A percentile compares a stretch with the other conserved stretches of the same genome.
These are phyloP conservation scores for Magnusiomyces tetraspermus DNA, from an alignment of 1,139 yeast genomes.

Conservation along the genomic window DNA sequence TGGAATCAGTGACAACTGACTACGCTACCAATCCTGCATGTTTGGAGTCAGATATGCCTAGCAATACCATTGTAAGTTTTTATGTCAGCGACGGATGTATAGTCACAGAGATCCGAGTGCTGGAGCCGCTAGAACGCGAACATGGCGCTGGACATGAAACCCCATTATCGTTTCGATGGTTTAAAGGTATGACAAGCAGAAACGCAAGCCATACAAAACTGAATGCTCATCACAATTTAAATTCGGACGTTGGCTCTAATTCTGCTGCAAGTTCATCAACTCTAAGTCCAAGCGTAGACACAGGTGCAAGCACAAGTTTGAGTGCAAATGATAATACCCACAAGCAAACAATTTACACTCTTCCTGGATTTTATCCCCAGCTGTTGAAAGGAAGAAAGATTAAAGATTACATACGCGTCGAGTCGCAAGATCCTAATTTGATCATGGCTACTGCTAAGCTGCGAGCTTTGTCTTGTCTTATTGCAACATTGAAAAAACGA, in stretches of 20 bases:
- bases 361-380: slow-evolving; percentile 24
- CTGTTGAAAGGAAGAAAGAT: slow-evolving; percentile 31
- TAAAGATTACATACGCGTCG: slow-evolving; percentile 36
- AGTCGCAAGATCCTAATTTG: slow-evolving; percentile 40
- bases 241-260: neutral
- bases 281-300: no score
- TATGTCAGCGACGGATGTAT: slow-evolving; percentile 24
- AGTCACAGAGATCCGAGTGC: slow-evolving; percentile 24
- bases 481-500: slow-evolving; percentile 32
- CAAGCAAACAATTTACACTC: slow-evolving; percentile 1
- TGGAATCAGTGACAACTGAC: slow-evolving; percentile 18
- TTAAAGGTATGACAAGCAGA: neutral
- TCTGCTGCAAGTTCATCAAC: neutral
- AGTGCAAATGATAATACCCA: neutral
- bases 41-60: slow-evolving; percentile 16
- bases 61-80: slow-evolving; percentile 21
- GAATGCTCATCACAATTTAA: neutral
- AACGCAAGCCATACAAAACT: neutral
- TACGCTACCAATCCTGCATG: slow-evolving; percentile 14
- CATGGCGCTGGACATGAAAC: slow-evolving; percentile 18
- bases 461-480: slow-evolving; percentile 29
- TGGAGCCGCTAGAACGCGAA: slow-evolving; percentile 15
- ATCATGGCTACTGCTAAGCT: slow-evolving; percentile 38
- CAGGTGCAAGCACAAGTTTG: no score
- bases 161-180: neutral